Evolutionary conservation across 2,329 filamentous ascomycete species (phyloP), one percentile per base, ranked within the genome.

Genomic region (Clarireedia homoeocarpa): DNA sequence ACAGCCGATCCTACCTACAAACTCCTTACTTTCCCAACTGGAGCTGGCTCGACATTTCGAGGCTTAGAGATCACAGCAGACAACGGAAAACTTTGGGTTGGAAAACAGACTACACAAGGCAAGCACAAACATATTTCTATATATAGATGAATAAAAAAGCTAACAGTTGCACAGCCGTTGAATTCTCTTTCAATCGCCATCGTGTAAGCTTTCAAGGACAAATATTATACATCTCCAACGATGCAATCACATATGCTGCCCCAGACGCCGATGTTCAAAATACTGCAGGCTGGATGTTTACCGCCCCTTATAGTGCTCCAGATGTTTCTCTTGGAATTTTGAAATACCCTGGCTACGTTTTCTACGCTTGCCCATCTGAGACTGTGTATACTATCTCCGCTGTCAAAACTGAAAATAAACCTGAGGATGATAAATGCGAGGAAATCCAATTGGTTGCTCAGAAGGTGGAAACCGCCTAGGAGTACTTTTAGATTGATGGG

Each of bases 1-100:
- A 20, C 27, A 17, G 30, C 6, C 2, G 15, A n/a, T 42, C 30
- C 30, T 34, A 27, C 42, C 10, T 58, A 56, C 26, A 15, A 36
- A 2, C 40, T 58, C 5, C 14, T 56, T 34, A 34, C 30, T 34
- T 34, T 34, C 23, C 2, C 75, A 23, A 56, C 49, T 26, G 9
- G 20, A 15, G 49, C 51, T 1, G 56, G 56, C 12, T 12, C 10
- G 51, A n/a, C 52, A 58, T 40, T n/a, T 6, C 38, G 15, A 27
- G 17, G n/a, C 14, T 12, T 34, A 12, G 30, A 34, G n/a, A 55
- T 58, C 46, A 27, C 12, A n/a, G 53, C 56, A 15, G 2, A 1
- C 5, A 26, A 26, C 3, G 24, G 34, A 7, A 6, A 6, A 36
- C 49, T 58, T 36, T 58, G 27, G 15, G 48, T 58, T 6, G 56